Percentiles rank a stretch among this genome's conserved stretches.
phyloP scores from a whole-genome alignment of 352 stramenopile genomes.

The Aphanomyces astaci region DNA sequence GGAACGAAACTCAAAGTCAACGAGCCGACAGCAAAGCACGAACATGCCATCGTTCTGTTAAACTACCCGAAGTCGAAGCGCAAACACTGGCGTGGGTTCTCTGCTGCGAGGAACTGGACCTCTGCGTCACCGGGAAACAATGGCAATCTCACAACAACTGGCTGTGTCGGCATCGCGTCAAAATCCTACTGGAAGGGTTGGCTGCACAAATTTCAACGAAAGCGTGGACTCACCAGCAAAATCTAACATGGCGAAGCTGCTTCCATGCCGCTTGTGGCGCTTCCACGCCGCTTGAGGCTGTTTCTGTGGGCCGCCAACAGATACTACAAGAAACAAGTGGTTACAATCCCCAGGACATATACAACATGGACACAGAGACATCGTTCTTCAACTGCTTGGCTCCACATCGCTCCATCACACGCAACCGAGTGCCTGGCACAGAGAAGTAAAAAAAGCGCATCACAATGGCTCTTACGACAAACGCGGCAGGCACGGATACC shows the following conservation, averaged over 20 bases:
- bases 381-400: no score
- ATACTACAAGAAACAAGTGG: no score
- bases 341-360: no score
- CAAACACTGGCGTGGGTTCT: not conserved
- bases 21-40: not conserved
- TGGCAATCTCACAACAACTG: not conserved
- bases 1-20: not conserved
- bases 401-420: no score
- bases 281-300: not conserved
- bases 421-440: no score
- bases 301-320: no score
- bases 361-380: no score
- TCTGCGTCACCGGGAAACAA: not conserved
- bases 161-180: not conserved
- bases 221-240: not conserved
- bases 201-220: not conserved
- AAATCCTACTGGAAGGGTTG: not conserved
- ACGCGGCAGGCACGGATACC: no score
- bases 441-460: no score
- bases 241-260: not conserved
- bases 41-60: not conserved
- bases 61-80: not conserved
- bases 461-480: no score
- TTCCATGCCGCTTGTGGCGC: no score
- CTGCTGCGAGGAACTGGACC: not conserved